A percentile compares a stretch with the other conserved stretches of the same genome.
These are phyloP conservation scores for Apiospora saccharicola DNA, from an alignment of 2,329 filamentous ascomycete species.

Conservation along the genomic window DNA sequence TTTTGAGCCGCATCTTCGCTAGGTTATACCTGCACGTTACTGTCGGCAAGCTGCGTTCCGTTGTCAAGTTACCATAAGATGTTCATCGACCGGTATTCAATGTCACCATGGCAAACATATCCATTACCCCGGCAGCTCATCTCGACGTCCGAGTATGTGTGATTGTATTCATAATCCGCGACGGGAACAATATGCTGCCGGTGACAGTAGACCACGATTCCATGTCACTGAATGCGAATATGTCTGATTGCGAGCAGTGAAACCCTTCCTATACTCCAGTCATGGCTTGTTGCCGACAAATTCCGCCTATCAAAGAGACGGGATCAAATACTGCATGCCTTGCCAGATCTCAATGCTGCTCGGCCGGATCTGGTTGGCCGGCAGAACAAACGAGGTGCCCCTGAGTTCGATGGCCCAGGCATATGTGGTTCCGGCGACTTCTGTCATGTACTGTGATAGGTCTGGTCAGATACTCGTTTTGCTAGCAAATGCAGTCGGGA, in stretches of 20 bases:
- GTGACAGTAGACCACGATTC: too few relatives aligned
- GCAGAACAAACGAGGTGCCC: conserved; percentile 41
- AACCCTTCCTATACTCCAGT: too few relatives aligned
- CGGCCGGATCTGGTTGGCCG: conserved; percentile 39
- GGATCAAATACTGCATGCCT: conserved; percentile 39
- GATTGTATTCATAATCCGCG: too few relatives aligned
- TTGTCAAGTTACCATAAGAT: neutral
- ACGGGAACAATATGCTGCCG: too few relatives aligned
- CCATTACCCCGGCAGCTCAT: neutral
- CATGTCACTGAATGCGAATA: too few relatives aligned
- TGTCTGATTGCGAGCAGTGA: too few relatives aligned
- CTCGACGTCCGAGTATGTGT: neutral
- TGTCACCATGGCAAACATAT: neutral
- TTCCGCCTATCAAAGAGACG: neutral
- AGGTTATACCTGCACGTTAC: neutral
- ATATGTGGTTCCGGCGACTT: conserved; percentile 37
- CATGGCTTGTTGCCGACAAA: neutral
- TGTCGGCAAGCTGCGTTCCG: neutral
- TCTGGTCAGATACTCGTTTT: conserved; percentile 28
- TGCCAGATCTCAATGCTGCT: conserved; percentile 41
- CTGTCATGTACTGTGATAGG: conserved; percentile 37
- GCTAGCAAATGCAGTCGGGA: neutral
- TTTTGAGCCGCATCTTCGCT: neutral
- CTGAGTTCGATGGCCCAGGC: conserved; percentile 44
- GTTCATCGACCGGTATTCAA: neutral